phyloP scores from a whole-genome alignment of 768 basidiomycete genomes.

The Cubamyces sp. region DNA sequence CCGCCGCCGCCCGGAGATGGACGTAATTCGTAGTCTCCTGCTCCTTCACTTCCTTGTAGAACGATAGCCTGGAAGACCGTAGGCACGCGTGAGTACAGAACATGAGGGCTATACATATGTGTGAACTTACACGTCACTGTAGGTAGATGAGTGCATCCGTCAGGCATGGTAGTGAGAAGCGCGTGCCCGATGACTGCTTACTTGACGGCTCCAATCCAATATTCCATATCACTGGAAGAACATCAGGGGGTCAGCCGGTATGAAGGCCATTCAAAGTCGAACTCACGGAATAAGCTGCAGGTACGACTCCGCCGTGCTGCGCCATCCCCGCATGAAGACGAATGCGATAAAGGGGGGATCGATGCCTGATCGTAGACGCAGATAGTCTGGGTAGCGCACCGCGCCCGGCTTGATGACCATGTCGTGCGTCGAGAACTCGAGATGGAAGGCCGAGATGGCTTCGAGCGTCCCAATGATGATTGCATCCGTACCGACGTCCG shows the following conservation, averaged over 20 bases:
- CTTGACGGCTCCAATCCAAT: conserved; percentile 17
- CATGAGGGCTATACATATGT: neutral
- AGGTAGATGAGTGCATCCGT: no score
- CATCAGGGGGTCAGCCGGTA: neutral
- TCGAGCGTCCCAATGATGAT: conserved; percentile 40
- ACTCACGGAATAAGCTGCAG: conserved; percentile 43
- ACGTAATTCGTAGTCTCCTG: conserved; percentile 26
- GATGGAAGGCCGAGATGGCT: conserved; percentile 39
- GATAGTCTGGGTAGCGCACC: conserved; percentile 36
- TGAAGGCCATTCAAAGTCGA: no score
- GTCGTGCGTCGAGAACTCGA: conserved; percentile 38
- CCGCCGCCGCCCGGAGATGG: conserved; percentile 19
- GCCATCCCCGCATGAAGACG: conserved; percentile 35
- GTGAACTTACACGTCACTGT: conserved; percentile 14
- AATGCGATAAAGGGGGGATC: conserved; percentile 42
- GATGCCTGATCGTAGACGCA: conserved; percentile 37
- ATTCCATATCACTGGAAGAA: conserved; percentile 13
- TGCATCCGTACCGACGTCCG: conserved; percentile 7
- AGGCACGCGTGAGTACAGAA: neutral
- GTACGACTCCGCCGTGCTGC: conserved; percentile 34
- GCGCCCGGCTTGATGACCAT: conserved; percentile 35
- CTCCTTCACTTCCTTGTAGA: conserved; percentile 27
- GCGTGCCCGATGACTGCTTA: neutral
- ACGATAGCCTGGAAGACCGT: conserved; percentile 20
- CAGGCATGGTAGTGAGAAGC: neutral